phyloP scores from a whole-genome alignment of 768 basidiomycete genomes.

The Butyriboletus loyo region DNA sequence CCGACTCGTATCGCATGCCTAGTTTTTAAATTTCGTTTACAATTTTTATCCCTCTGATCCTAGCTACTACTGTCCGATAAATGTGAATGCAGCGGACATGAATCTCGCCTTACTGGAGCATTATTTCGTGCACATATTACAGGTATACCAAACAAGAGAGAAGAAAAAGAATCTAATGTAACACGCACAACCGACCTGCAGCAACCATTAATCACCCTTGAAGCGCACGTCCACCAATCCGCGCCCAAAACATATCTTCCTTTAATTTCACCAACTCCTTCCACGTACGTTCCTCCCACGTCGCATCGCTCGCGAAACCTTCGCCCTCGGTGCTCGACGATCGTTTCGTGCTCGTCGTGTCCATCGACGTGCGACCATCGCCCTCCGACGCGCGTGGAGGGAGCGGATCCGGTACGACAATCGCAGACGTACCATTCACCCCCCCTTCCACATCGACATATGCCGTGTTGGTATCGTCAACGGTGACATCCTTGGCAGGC shows the following conservation, averaged over 20 bases:
- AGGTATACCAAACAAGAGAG: background rate
- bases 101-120: too few relatives aligned
- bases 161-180: background rate
- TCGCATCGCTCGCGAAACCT: slow-evolving; percentile 59
- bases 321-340: slow-evolving; percentile 30
- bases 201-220: background rate
- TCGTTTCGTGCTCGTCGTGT: slow-evolving; percentile 24
- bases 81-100: background rate
- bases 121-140: background rate
- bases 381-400: background rate
- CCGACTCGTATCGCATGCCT: background rate
- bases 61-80: background rate
- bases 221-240: slow-evolving; percentile 52
- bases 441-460: background rate
- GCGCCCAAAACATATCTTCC: slow-evolving; percentile 86
- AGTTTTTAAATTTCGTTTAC: background rate
- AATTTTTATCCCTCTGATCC: background rate
- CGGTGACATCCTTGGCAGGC: background rate
- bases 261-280: slow-evolving; percentile 68
- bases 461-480: background rate
- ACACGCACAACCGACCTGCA: background rate
- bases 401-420: background rate
- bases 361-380: slow-evolving; percentile 13
- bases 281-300: slow-evolving; percentile 88
- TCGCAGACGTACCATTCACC: background rate